Base-by-base conservation (phyloP, 2,329 filamentous ascomycete genomes). In the Scopulariopsis brevicaulis region DNA sequence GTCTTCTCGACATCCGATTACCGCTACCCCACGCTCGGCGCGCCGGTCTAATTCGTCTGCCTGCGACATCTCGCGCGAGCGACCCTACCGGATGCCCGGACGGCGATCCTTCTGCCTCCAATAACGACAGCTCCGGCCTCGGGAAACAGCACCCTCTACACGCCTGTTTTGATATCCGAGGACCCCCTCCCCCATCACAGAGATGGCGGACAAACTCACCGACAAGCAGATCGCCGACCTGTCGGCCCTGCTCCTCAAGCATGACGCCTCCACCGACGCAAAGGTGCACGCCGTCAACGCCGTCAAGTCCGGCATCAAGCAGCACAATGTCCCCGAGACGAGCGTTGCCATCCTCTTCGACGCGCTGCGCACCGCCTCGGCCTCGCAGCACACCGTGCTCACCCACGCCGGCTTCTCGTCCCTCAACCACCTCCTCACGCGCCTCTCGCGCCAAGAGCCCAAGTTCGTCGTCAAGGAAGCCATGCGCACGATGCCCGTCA, bases 271-370 rank as follows among this genome's bases (percentile, higher is more conserved):
- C 54, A 76, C 89, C 64, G 87, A 92, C 65, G 73, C 78, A 56
- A 91, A 91, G 69, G 79, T 90, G 62, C 77, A 83, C 62, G 80
- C 82, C 57, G 82, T 96, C 64, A 89, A 84, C 60, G 79, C 77
- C 65, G 77, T 92, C 72, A 96, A 96, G 73, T 91, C 89, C 51
- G 83, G 85, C 69, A 96, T 96, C 77, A 96, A 96, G 72, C 91
- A 96, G 71, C 87, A 89, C 69, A 91, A 91, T 74, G 89, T 96
- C 53, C 90, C 90, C 60, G 90, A 95, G 63, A 72, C 73, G 58
- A 82, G 79, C 65, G 81, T 95, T 64, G 73, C 83, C 28, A 77
- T 83, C 59, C 83, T 96, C 62, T 95, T 96, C 72, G 90, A 96
- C 61, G 89, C 86, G 62, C 78, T 95, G 66, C 86, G 87, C 62